Percentiles rank a stretch among this genome's conserved stretches.
Conservation (phyloP, 2,329 filamentous ascomycete species). For the Diaporthe citriasiana region DNA sequence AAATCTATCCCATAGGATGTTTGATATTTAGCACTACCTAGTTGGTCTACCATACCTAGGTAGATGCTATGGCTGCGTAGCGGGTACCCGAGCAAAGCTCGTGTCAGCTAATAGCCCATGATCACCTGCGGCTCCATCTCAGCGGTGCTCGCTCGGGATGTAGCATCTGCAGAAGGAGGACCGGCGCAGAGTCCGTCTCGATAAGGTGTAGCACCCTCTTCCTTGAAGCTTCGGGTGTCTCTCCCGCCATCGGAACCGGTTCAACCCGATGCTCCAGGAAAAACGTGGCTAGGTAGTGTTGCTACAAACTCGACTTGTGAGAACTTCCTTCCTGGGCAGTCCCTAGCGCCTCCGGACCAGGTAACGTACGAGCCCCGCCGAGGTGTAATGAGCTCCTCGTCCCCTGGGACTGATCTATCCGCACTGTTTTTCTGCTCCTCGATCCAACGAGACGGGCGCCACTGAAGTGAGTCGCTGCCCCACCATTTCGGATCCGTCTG, state of each 20-base stretch:
- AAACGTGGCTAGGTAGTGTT: conserved; percentile 46
- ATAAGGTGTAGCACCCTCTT: conserved; percentile 45
- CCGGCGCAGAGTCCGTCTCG: conserved; percentile 45
- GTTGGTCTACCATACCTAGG: too few species aligned
- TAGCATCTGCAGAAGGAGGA: conserved; percentile 46
- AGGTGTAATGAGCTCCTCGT: conserved; percentile 37
- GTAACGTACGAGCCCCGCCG: conserved; percentile 44
- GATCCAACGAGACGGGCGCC: conserved; percentile 30
- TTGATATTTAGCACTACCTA: too few species aligned
- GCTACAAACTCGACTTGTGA: conserved; percentile 53
- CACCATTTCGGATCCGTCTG: conserved; percentile 24
- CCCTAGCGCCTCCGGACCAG: conserved; percentile 51
- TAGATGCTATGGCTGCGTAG: too few species aligned
- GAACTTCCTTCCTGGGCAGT: conserved; percentile 51
- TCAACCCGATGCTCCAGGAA: conserved; percentile 47
- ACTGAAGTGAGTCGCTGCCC: conserved; percentile 27
- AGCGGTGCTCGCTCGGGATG: conserved; percentile 32
- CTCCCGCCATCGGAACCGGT: conserved; percentile 38
- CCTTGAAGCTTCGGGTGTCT: conserved; percentile 43
- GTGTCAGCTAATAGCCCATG: neutral
- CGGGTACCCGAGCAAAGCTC: too few species aligned
- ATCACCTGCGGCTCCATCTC: neutral
- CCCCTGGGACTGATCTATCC: neutral
- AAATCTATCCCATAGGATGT: too few species aligned
- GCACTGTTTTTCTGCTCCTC: neutral